A percentile compares a stretch with the other conserved stretches of the same genome.
phyloP scores from a whole-genome alignment of 1,284 basidiomycete species.

The Boletus albobrunnescens region DNA sequence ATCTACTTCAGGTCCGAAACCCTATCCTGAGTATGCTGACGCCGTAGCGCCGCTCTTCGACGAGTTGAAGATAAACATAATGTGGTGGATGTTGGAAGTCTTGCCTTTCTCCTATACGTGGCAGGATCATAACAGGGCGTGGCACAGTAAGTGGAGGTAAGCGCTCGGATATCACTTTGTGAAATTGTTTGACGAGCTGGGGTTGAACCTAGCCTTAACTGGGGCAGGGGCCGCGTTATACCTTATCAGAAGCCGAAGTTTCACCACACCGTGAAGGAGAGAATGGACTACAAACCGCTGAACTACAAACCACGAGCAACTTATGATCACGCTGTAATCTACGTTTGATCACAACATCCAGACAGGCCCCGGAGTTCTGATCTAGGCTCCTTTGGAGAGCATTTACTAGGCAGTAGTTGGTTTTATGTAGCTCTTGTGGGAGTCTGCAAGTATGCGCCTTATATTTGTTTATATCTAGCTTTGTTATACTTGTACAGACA shows the following conservation, averaged over 20 bases:
- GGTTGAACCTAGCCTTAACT: slow-evolving; percentile 22
- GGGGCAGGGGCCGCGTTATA: slow-evolving; percentile 30
- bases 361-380: not conserved
- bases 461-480: too few relatives aligned
- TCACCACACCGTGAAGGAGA: slow-evolving; percentile 32
- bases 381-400: not conserved
- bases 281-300: slow-evolving; percentile 23
- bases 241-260: slow-evolving; percentile 26
- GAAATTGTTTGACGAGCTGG: slow-evolving; percentile 2
- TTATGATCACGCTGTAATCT: slow-evolving; percentile 19
- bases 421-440: too few relatives aligned
- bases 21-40: slow-evolving; percentile 20
- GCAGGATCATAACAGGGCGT: slow-evolving; percentile 29
- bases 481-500: too few relatives aligned
- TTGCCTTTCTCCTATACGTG: slow-evolving; percentile 24
- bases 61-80: slow-evolving; percentile 11
- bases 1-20: not conserved
- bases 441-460: too few relatives aligned
- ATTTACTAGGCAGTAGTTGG: not conserved
- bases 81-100: slow-evolving; percentile 33
- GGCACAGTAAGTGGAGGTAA: slow-evolving; percentile 29
- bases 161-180: not conserved
- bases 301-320: slow-evolving; percentile 28
- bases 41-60: slow-evolving; percentile 32
- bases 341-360: slow-evolving; percentile 21